Conservation (phyloP, 1,284 basidiomycete genomes). For the Ganoderma boninense region DNA sequence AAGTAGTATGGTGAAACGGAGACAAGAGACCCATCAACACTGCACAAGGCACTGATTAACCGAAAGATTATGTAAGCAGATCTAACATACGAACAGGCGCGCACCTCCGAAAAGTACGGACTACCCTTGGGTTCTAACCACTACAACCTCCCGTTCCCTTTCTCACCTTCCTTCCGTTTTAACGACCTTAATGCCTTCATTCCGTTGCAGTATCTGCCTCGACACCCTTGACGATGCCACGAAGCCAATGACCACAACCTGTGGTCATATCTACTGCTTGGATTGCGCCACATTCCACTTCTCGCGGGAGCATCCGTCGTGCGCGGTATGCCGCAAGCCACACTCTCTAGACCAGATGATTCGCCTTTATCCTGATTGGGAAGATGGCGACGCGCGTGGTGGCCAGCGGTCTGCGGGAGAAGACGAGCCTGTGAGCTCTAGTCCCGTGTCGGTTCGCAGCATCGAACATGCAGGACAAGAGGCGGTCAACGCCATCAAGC, state of each 20-base stretch:
- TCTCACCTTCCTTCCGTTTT: background rate
- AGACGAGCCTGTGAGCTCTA: conserved; percentile 17
- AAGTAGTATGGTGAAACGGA: too few relatives aligned
- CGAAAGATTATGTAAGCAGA: background rate
- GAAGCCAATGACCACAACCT: conserved; percentile 35
- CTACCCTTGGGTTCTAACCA: conserved; percentile 18
- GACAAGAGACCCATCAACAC: too few relatives aligned
- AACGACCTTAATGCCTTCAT: conserved; percentile 24
- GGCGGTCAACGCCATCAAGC: conserved; percentile 19
- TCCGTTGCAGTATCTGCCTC: conserved; percentile 39
- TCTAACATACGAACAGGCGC: background rate
- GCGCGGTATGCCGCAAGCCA: conserved; percentile 36
- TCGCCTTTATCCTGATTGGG: conserved; percentile 34
- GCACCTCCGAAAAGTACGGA: conserved; percentile 19
- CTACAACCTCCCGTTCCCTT: conserved; percentile 13
- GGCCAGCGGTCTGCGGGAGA: background rate
- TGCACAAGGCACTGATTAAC: background rate
- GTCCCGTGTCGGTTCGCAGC: conserved; percentile 22
- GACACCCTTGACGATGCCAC: conserved; percentile 28
- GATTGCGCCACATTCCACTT: conserved; percentile 42
- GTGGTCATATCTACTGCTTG: conserved; percentile 42
- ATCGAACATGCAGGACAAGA: conserved; percentile 25
- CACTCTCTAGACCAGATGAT: conserved; percentile 35
- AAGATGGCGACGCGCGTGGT: conserved; percentile 10
- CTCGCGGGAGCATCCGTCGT: conserved; percentile 26